Evolutionary conservation across 202 grass and related monocot species (phyloP), one percentile per base, ranked within the genome.

Genomic region (Dendrocalamus latiflorus): DNA sequence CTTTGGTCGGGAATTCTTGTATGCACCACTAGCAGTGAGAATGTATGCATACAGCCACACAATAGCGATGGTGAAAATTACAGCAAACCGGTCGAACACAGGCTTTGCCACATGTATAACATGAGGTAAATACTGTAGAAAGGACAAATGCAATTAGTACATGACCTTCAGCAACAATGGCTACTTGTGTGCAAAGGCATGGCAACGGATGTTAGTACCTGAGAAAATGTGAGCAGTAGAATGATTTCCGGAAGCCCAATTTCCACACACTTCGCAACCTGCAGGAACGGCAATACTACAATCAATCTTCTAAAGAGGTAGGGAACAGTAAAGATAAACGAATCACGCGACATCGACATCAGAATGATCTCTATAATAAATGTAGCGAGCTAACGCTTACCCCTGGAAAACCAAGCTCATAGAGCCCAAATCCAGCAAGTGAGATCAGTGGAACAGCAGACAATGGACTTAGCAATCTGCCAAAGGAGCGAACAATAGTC

Each of bases 201-300:
- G 38, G 20, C 6, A 0, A 24, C 50, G 16, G 38, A 17, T 33
- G 38, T 28, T 28, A 54, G 15, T 75, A 94, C 94, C 89, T 97
- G 94, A 75, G 88, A 93, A 86, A 97, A 90, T 83, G 90, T 21
- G 24, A 97, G 70, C 75, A 97, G 78, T 4, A 97, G 66, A 76
- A 97, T 87, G 33, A 97, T 87, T 81, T 90, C 86, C 17, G 89
- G 94, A 17, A 97, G 89, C 4, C 94, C 94, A 77, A 97, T 87
- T 88, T 97, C 94, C 13, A 97, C 83, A 68, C 94, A 97, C 65
- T 97, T 97, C 1, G 91, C 91, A 75, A 97, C 91, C 94, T 97
- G 85, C 39, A 83, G 54, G 50, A 15, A 61, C 25, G 59, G 42
- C 6, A 17, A 49, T 79, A 11, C 26, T 22, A 37, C 8, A 22